Conservation (phyloP, 371 early-diverging fungal species). For the Funneliformis caledonium region DNA sequence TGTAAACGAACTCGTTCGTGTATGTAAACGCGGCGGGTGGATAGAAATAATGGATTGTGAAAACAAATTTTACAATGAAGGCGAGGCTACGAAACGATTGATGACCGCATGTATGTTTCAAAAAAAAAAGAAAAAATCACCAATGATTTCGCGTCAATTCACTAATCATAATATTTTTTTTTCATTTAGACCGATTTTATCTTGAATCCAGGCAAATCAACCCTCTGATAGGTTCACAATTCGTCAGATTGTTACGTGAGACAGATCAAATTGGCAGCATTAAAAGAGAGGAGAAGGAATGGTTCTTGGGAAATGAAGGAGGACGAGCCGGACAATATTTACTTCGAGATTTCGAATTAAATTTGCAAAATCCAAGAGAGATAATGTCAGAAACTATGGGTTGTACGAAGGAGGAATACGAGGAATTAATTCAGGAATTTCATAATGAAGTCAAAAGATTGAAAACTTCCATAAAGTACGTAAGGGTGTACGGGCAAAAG, state of each 20-base stretch:
- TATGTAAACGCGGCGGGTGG: conserved; percentile 27
- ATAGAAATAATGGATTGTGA: conserved; percentile 10
- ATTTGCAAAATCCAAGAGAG: not conserved
- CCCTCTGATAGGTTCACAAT: not conserved
- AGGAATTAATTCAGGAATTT: not conserved
- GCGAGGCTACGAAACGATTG: not conserved
- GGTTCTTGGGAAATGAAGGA: not conserved
- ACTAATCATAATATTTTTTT: not conserved
- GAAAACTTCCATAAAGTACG: not conserved
- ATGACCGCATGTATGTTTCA: not conserved
- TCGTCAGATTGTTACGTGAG: not conserved
- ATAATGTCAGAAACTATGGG: not conserved
- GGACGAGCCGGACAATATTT: not conserved
- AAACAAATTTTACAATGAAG: not conserved
- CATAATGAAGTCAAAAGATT: not conserved
- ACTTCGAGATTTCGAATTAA: not conserved
- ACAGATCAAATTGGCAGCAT: not conserved
- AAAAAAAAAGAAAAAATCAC: no score
- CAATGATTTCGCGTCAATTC: no score
- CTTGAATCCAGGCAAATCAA: not conserved
- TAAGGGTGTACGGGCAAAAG: conserved; percentile 4
- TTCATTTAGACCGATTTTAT: not conserved
- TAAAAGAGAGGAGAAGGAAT: not conserved
- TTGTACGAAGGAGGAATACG: not conserved
- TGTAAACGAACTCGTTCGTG: conserved; percentile 2